Base-by-base conservation (phyloP, 2,329 filamentous ascomycete genomes). In the Microdochium trichocladiopsis region DNA sequence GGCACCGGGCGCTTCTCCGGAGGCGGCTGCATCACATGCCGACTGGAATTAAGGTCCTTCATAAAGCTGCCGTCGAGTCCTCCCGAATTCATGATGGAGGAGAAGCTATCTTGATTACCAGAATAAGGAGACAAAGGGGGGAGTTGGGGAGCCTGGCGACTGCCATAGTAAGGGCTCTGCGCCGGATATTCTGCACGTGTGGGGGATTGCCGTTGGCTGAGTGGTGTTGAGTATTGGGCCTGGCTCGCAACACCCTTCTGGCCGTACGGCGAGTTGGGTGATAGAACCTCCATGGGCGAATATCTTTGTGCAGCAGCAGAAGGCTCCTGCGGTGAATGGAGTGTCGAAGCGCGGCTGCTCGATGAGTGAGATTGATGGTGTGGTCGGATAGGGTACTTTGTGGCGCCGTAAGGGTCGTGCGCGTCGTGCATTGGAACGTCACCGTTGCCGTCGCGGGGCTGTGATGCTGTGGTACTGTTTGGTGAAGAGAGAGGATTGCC, bases 211-310 rank as follows among this genome's bases (percentile, higher is more conserved):
- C 89, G 83, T 59, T 80, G 76, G 60, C 73, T 65, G 60, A 79
- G 69, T 59, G 78, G 69, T 66, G 73, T 69, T 60, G 74, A 61
- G 68, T 77, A 75, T 74, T 87, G 73, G 65, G 70, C 63, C 57
- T 80, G 78, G 59, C 67, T 76, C 58, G 75, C 64, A 74, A 82
- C 56, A 76, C 82, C 67, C 75, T 88, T 72, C 73, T 78, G 66
- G 47, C 82, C 80, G 72, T 95, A 95, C 31, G 90, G 85, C 52
- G 88, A 87, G 31, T 86, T 83, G 41, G 91, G 89, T 55, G 91
- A 90, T 55, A 95, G 75, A 16, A 84, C 82, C 68, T 96, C 93
- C 92, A 96, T 96, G 57, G 93, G 94, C 48, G 93, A 97, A 72
- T 97, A 97, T 66, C 92, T 84, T 68, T 95, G 89, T 54, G 91